Conservation (phyloP, 2,329 filamentous ascomycete genomes). For the Botrytis galanthina region DNA sequence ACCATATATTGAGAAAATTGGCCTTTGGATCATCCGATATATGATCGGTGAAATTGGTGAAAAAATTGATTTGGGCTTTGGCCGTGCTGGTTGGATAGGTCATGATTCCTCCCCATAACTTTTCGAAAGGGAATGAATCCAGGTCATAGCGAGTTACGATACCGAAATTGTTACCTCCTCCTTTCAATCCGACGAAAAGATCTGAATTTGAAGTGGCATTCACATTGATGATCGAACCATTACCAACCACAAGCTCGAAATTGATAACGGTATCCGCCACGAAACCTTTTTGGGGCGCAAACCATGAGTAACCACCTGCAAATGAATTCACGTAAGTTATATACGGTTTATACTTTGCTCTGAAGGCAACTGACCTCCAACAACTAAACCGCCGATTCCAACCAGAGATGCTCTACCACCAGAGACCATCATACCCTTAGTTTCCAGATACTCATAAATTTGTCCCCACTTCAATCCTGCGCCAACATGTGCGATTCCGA, state of each 20-base stretch:
- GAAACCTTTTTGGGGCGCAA: neutral
- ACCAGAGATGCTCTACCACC: neutral
- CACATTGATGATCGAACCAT: constrained; percentile 17
- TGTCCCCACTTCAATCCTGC: neutral
- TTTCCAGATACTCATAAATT: neutral
- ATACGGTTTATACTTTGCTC: neutral
- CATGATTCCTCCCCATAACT: constrained; percentile 1
- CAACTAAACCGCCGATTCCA: neutral
- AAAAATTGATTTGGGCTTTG: neutral
- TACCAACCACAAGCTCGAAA: neutral
- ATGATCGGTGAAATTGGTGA: neutral
- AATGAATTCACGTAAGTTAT: neutral
- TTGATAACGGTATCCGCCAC: neutral
- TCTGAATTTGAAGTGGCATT: constrained; percentile 18
- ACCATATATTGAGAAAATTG: neutral
- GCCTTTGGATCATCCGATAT: neutral
- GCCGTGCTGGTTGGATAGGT: neutral
- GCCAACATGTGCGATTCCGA: neutral
- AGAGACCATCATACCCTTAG: neutral
- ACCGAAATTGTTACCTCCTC: constrained; percentile 21
- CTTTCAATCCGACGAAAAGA: constrained; percentile 22
- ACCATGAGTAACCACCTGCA: constrained; percentile 2
- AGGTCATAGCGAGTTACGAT: constrained; percentile 10
- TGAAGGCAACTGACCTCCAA: neutral
- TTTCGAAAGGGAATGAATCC: neutral